A percentile compares a stretch with the other conserved stretches of the same genome.
These are phyloP conservation scores for Mrakia blollopis DNA, from an alignment of 768 basidiomycete species.

Conservation along the genomic window DNA sequence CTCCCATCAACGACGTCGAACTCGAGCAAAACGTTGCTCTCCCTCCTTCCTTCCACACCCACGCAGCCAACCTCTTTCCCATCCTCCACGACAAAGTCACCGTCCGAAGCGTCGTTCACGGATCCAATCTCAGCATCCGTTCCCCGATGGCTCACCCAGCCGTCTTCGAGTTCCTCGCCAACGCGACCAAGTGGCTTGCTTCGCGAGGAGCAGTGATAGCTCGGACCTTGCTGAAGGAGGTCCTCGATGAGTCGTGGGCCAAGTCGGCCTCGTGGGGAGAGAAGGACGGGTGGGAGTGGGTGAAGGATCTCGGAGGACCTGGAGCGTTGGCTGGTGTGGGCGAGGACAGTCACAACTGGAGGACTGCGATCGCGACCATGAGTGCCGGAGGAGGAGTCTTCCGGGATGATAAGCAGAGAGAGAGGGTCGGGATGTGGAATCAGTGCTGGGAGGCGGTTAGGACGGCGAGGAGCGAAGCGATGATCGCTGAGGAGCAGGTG, in stretches of 20 bases:
- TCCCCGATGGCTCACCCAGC: constrained; percentile 9
- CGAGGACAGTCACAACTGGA: constrained; percentile 1
- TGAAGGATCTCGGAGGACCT: neutral
- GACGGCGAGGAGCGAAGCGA: constrained; percentile 1
- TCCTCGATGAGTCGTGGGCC: constrained; percentile 5
- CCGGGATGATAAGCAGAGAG: neutral
- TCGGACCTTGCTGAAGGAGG: neutral
- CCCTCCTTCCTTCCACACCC: constrained; percentile 7
- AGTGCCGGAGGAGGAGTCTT: neutral
- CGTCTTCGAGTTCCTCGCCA: constrained; percentile 4
- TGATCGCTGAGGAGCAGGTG: constrained; percentile 7
- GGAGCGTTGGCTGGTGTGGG: neutral
- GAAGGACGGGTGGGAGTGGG: constrained; percentile 8
- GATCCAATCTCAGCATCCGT: constrained; percentile 5
- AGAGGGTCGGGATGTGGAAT: neutral
- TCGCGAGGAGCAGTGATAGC: neutral
- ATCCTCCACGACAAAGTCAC: neutral
- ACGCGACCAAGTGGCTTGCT: neutral
- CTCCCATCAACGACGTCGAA: neutral
- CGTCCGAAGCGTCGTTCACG: neutral
- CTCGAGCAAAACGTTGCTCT: neutral
- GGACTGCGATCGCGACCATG: neutral
- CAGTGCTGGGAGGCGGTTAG: constrained; percentile 10
- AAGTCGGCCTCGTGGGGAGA: neutral
- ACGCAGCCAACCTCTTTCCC: neutral